Conservation (phyloP, 2,329 filamentous ascomycete species). For the Huntiella omanensis region DNA sequence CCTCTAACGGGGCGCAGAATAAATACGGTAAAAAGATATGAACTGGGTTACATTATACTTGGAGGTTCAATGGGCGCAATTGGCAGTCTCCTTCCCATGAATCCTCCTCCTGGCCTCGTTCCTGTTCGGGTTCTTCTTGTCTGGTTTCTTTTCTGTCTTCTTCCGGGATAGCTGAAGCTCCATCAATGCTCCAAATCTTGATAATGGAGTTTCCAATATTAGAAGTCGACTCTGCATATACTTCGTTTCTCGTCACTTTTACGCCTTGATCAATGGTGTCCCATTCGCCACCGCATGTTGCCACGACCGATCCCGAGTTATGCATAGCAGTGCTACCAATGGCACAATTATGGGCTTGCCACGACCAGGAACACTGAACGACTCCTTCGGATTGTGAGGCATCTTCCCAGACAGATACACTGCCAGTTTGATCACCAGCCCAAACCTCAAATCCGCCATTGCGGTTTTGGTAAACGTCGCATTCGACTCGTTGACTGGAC, state of each 20-base stretch:
- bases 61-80: background rate
- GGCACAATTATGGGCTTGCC: slow-evolving; percentile 27
- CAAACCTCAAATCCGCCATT: slow-evolving; percentile 36
- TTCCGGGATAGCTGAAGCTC: background rate
- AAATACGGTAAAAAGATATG: too few relatives aligned
- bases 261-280: slow-evolving; percentile 14
- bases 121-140: background rate
- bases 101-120: background rate
- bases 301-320: slow-evolving; percentile 33
- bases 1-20: background rate
- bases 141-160: too few relatives aligned
- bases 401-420: slow-evolving; percentile 38
- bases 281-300: slow-evolving; percentile 39
- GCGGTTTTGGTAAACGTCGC: slow-evolving; percentile 32
- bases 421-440: slow-evolving; percentile 36
- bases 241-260: background rate
- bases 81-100: background rate
- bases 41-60: background rate
- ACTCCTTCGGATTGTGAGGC: slow-evolving; percentile 30
- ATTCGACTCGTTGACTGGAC: slow-evolving; percentile 29
- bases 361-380: slow-evolving; percentile 28
- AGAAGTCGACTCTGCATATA: background rate
- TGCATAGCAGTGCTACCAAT: slow-evolving; percentile 33
- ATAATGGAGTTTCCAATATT: slow-evolving; percentile 4
- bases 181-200: slow-evolving; percentile 9